Conservation (phyloP, 176 grass and related monocot genomes). For the Eleusine indica region DNA sequence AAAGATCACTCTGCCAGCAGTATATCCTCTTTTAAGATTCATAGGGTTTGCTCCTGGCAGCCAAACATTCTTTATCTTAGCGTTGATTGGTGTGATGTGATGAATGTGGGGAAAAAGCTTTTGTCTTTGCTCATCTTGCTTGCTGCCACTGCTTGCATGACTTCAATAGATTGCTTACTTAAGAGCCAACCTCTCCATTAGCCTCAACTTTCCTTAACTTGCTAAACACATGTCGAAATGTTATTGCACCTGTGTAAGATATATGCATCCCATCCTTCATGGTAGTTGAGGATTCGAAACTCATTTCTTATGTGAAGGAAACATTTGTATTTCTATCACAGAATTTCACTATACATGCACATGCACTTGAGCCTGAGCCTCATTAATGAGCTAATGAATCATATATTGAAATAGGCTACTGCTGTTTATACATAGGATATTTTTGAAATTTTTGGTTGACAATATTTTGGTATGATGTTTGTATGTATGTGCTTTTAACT, state of each 20-base stretch:
- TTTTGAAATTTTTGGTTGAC: neutral
- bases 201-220: neutral
- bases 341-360: neutral
- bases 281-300: neutral
- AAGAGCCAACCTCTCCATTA: neutral
- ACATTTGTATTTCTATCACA: slow-evolving; percentile 3
- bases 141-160: neutral
- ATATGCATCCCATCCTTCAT: neutral
- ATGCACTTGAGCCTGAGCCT: neutral
- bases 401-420: neutral
- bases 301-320: neutral
- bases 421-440: too few species aligned
- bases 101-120: neutral
- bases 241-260: neutral
- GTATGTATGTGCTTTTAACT: neutral
- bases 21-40: neutral
- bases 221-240: neutral
- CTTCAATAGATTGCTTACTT: neutral
- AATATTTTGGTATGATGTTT: neutral
- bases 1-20: neutral
- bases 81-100: neutral
- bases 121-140: neutral
- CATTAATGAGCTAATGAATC: neutral
- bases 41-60: neutral
- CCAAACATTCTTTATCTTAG: neutral